Conservation (phyloP, 2,329 filamentous ascomycete species). For the Leptoxyphium fumago region DNA sequence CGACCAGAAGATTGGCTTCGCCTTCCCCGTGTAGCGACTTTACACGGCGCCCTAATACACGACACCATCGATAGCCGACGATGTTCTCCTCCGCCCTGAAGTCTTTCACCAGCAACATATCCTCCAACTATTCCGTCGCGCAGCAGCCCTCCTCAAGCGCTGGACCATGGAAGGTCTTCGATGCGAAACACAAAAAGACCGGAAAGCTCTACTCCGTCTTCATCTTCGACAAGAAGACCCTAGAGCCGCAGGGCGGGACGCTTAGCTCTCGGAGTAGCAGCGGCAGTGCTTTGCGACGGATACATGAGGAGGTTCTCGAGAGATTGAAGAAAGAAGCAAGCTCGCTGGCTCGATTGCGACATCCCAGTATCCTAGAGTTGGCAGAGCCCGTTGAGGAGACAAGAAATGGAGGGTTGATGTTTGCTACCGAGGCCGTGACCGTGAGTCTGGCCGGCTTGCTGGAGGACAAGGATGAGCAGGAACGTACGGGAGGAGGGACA, state of each 20-base stretch:
- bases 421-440: slow-evolving; percentile 84
- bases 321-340: slow-evolving; percentile 83
- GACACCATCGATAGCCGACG: slow-evolving; percentile 14
- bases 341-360: slow-evolving; percentile 71
- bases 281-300: slow-evolving; percentile 54
- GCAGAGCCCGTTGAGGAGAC: slow-evolving; percentile 94
- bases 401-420: slow-evolving; percentile 78
- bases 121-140: slow-evolving; percentile 75
- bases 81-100: slow-evolving; percentile 95
- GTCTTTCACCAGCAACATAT: slow-evolving; percentile 87
- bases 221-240: slow-evolving; percentile 77
- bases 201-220: slow-evolving; percentile 83
- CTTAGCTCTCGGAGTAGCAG: slow-evolving; percentile 46
- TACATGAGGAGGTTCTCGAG: slow-evolving; percentile 81
- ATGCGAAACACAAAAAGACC: slow-evolving; percentile 91
- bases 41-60: too few species aligned
- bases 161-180: slow-evolving; percentile 94
- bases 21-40: too few species aligned
- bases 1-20: too few species aligned
- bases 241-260: slow-evolving; percentile 49
- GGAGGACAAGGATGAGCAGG: slow-evolving; percentile 79
- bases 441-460: slow-evolving; percentile 72
- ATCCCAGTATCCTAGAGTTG: slow-evolving; percentile 83
- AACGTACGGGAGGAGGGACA: slow-evolving; percentile 48
- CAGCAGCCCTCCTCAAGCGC: slow-evolving; percentile 61